Base-by-base conservation (phyloP, 306 rosid genomes). In the Abrus pulchellus region DNA sequence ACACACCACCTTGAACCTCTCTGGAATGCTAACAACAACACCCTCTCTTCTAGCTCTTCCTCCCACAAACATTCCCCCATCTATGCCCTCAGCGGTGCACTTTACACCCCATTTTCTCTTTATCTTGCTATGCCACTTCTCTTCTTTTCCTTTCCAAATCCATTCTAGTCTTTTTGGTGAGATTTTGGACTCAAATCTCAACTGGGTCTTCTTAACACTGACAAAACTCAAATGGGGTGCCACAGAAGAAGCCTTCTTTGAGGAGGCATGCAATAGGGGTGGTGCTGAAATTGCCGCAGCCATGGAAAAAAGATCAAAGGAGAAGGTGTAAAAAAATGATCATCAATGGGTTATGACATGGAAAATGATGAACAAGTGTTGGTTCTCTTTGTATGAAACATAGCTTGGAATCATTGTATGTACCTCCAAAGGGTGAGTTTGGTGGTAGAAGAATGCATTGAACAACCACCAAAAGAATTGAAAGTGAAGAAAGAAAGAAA, bases 1-100 rank as follows among this genome's bases (percentile, higher is more conserved):
- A 30, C 69, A 82, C 77, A 83, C 98, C 77, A 94, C 97, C 86
- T 90, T 94, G 62, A 88, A 78, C 83, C 98, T 90, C 87, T 94
- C 98, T 30, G 98, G 90, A 29, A 91, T 78, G 30, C 59, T 71
- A 20, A 82, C 5, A 67, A 2, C 32, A 38, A 72, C 34, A 10
- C 57, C 76, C 7, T 76, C 86, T 73, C 80, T 80, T 44, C 83
- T 81, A 13, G 29, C 72, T 54, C 84, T 80, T 10, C 77, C 45
- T 68, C 91, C 86, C 11, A 90, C 79, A 65, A 90, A 8, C 87
- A 86, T 82, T 48, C 89, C 93, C 6, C 89, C 85, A 69, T 89
- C 91, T 63, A 89, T 79, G 5, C 92, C 92, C 82, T 93, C 98
- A 61, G 88, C 97, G 43, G 88, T 70, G 81, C 91, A 88, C 54